Conservation (phyloP, 1,139 yeast genomes). For the Yamadazyma aaseri region DNA sequence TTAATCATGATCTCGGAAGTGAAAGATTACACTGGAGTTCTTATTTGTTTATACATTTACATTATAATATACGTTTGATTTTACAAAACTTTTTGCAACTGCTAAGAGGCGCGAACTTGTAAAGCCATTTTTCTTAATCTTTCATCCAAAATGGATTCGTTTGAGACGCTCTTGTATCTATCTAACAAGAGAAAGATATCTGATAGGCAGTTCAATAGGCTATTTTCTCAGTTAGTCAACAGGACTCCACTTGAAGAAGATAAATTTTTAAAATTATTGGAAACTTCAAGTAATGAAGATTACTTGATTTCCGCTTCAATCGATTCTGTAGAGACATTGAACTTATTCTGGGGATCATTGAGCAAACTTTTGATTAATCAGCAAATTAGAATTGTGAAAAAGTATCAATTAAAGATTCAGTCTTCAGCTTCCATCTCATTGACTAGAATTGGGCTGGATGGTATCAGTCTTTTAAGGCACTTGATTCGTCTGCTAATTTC, state of each 20-base stretch:
- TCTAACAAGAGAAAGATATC: constrained; percentile 16
- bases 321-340: constrained; percentile 7
- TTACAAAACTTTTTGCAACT: too few species aligned
- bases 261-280: constrained; percentile 19
- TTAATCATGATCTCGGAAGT: too few species aligned
- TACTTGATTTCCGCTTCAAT: constrained; percentile 12
- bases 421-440: neutral
- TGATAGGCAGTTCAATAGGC: constrained; percentile 17
- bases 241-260: constrained; percentile 12
- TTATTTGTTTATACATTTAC: too few species aligned
- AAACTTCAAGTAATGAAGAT: constrained; percentile 12
- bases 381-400: constrained; percentile 13
- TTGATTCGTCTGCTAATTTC: constrained; percentile 10
- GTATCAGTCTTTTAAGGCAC: neutral
- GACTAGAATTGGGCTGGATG: neutral
- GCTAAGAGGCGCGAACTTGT: too few species aligned
- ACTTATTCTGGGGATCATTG: constrained; percentile 14
- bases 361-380: constrained; percentile 14
- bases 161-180: constrained; percentile 17
- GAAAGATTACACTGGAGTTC: too few species aligned
- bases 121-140: too few species aligned
- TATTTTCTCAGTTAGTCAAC: constrained; percentile 20
- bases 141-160: constrained; percentile 12
- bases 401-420: constrained; percentile 10
- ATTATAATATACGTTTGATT: too few species aligned